Conservation (phyloP, 345 rosid species). For the Syzygium oleosum region DNA sequence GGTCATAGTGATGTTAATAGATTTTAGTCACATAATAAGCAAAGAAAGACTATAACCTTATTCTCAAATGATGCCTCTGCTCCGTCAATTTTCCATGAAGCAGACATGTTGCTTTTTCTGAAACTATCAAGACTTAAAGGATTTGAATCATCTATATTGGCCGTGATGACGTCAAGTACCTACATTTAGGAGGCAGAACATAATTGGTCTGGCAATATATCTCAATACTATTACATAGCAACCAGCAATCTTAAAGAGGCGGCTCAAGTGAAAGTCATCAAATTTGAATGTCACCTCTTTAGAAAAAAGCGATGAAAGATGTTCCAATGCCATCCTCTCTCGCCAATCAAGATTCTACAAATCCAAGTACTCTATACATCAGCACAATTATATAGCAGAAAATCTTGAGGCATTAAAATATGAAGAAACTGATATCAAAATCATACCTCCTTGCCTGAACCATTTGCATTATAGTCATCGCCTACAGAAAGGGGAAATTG, state of each 20-base stretch:
- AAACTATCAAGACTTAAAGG: constrained; percentile 79
- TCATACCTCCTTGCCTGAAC: constrained; percentile 1
- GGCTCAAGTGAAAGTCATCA: background rate
- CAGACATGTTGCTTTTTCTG: constrained; percentile 63
- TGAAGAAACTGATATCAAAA: background rate
- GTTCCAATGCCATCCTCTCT: constrained; percentile 63
- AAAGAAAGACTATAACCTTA: constrained; percentile 14
- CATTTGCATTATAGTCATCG: background rate
- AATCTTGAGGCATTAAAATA: background rate
- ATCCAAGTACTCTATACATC: background rate
- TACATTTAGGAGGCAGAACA: constrained; percentile 12
- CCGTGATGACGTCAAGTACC: constrained; percentile 62
- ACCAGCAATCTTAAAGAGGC: background rate
- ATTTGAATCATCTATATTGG: constrained; percentile 74
- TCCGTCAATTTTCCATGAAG: constrained; percentile 61
- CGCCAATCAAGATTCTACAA: constrained; percentile 48
- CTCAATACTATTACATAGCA: background rate
- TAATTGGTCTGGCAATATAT: background rate
- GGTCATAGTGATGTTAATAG: background rate
- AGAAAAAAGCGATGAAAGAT: constrained; percentile 54
- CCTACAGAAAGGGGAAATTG: background rate
- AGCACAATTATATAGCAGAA: background rate
- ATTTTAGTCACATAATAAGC: background rate
- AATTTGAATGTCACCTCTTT: constrained; percentile 56
- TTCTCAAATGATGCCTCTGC: constrained; percentile 20